Conservation (phyloP, 495 filamentous ascomycete genomes). For the Penicillium bialowiezense region DNA sequence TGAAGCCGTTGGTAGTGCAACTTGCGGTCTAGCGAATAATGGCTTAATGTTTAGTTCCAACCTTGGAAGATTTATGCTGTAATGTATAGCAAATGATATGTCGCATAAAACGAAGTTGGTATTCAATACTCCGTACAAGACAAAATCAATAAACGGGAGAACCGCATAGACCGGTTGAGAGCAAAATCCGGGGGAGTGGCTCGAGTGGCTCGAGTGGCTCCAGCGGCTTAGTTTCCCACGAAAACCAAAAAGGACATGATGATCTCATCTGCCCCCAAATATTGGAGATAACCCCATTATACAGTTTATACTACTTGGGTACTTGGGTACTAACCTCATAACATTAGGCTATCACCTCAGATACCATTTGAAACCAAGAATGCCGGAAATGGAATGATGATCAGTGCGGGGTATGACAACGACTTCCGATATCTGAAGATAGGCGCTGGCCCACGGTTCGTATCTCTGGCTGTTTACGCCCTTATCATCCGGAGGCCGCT, state of each 20-base stretch:
- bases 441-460: neutral
- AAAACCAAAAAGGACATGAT: too few species aligned
- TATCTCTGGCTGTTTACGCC: neutral
- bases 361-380: neutral
- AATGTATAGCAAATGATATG: neutral
- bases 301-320: too few species aligned
- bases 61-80: too few species aligned
- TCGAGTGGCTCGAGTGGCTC: conserved; percentile 1
- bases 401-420: neutral
- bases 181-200: conserved; percentile 24
- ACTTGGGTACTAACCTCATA: too few species aligned
- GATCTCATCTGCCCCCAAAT: neutral
- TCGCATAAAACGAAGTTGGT: too few species aligned
- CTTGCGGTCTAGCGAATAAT: too few species aligned
- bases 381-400: neutral
- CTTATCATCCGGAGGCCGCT: conserved; percentile 3
- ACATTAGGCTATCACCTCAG: too few species aligned
- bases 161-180: conserved; percentile 8
- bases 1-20: too few species aligned
- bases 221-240: neutral
- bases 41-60: too few species aligned
- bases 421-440: too few species aligned
- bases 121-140: neutral
- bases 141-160: neutral
- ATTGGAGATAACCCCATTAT: conserved; percentile 12